These are phyloP conservation scores for Colletotrichum sp. DNA, from an alignment of 2,329 filamentous ascomycete genomes.

Conservation along the genomic window DNA sequence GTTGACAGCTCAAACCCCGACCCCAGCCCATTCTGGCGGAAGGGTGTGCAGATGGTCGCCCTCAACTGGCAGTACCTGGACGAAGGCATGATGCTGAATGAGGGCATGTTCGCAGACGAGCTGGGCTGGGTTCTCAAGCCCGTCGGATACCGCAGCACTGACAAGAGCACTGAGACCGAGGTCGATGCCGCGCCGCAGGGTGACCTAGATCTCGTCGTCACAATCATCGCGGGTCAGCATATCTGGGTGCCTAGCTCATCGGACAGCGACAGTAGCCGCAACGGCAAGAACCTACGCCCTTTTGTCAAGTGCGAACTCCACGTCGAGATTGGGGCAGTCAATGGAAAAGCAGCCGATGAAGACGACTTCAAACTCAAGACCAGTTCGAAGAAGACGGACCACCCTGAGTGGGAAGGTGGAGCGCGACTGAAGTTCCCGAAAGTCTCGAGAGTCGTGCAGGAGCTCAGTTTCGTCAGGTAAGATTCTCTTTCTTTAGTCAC, in stretches of 20 bases:
- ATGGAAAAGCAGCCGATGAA: slow-evolving; percentile 45
- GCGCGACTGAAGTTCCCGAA: slow-evolving; percentile 63
- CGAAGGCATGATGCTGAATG: slow-evolving; percentile 93
- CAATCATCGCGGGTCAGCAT: slow-evolving; percentile 77
- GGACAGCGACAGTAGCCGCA: slow-evolving; percentile 32
- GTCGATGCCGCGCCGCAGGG: slow-evolving; percentile 51
- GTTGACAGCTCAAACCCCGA: slow-evolving; percentile 94
- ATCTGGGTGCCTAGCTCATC: slow-evolving; percentile 62
- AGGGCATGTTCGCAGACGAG: slow-evolving; percentile 93
- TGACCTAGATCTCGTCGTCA: slow-evolving; percentile 72
- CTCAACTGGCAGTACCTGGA: slow-evolving; percentile 98
- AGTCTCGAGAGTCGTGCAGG: slow-evolving; percentile 65
- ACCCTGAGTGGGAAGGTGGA: slow-evolving; percentile 65
- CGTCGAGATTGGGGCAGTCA: slow-evolving; percentile 65
- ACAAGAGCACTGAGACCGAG: slow-evolving; percentile 43
- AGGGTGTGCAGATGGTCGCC: slow-evolving; percentile 96
- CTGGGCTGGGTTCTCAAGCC: slow-evolving; percentile 89
- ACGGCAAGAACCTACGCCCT: slow-evolving; percentile 59
- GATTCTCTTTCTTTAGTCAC: slow-evolving; percentile 29
- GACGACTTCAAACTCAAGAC: slow-evolving; percentile 66
- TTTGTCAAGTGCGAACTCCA: slow-evolving; percentile 83
- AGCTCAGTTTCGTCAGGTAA: slow-evolving; percentile 76
- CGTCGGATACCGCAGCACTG: slow-evolving; percentile 66
- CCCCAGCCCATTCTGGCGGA: slow-evolving; percentile 88
- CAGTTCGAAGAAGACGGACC: slow-evolving; percentile 57